A percentile compares a stretch with the other conserved stretches of the same genome.
phyloP scores from a whole-genome alignment of 768 basidiomycete species.

The Russula lepida region DNA sequence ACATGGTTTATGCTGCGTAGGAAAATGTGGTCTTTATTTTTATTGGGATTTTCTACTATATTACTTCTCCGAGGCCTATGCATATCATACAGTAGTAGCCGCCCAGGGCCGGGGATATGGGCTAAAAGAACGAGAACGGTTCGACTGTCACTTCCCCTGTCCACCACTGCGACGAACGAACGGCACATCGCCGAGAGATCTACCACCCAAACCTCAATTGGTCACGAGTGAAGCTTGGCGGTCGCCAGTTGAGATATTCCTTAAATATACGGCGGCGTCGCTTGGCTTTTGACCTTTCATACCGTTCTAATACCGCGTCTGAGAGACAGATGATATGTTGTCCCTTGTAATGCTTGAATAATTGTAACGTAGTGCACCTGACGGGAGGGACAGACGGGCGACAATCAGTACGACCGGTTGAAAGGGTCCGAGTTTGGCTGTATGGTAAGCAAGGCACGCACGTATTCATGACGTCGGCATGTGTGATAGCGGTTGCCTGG shows the following conservation, averaged over 20 bases:
- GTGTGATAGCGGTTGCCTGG: conserved; percentile 89
- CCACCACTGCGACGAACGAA: conserved; percentile 20
- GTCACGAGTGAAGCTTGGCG: conserved; percentile 85
- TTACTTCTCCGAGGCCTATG: not conserved
- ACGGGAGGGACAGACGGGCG: not conserved
- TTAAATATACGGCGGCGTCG: conserved; percentile 70
- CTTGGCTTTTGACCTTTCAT: conserved; percentile 78
- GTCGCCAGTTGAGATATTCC: conserved; percentile 84
- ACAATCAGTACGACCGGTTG: not conserved
- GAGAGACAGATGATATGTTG: conserved; percentile 90
- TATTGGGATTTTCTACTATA: not conserved
- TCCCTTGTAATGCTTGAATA: conserved; percentile 95
- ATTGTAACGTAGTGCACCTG: conserved; percentile 87
- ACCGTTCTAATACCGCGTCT: conserved; percentile 83
- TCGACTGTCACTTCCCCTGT: not conserved
- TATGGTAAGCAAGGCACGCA: conserved; percentile 37
- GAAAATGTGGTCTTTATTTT: not conserved
- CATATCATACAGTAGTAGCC: not conserved
- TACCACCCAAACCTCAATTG: conserved; percentile 68
- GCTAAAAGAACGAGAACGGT: too few species aligned
- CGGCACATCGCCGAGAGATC: conserved; percentile 1
- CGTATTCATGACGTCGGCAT: conserved; percentile 98
- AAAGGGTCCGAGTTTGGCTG: not conserved
- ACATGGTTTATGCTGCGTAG: not conserved
- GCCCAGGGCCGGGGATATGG: not conserved